These are phyloP conservation scores for Fusarium xylarioides DNA, from an alignment of 2,329 filamentous ascomycete genomes.

Conservation along the genomic window DNA sequence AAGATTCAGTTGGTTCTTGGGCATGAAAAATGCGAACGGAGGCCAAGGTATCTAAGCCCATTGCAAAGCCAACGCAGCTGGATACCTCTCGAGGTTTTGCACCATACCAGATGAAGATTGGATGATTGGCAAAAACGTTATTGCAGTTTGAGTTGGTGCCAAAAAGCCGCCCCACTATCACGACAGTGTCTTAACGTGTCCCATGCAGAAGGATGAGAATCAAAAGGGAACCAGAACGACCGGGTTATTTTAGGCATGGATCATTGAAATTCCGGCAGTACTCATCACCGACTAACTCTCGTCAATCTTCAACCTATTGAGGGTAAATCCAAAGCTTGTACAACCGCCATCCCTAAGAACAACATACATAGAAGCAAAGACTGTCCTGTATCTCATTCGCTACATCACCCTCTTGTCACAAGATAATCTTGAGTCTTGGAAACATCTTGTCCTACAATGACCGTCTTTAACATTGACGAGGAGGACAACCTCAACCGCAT, in stretches of 20 bases:
- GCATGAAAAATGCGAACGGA: neutral
- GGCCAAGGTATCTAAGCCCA: accelerated
- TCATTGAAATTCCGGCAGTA: constrained; percentile 5
- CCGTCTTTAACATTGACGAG: constrained; percentile 46
- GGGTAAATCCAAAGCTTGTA: neutral
- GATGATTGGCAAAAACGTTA: neutral
- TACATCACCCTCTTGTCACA: no score
- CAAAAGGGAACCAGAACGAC: neutral
- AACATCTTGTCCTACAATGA: neutral
- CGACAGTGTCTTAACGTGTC: neutral
- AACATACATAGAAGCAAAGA: neutral
- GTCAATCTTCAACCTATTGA: no score
- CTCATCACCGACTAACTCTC: neutral
- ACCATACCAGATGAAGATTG: constrained; percentile 37
- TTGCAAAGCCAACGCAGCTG: neutral
- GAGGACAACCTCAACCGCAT: constrained; percentile 65
- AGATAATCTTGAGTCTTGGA: neutral
- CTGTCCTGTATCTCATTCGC: neutral
- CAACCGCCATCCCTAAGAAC: neutral
- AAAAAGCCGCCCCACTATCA: neutral
- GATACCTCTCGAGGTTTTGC: constrained; percentile 28
- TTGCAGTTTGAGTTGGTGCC: neutral
- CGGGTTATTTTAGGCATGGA: neutral
- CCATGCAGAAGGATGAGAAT: neutral
- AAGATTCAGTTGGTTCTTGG: neutral